These are phyloP conservation scores for Phytophthora citrophthora DNA, from an alignment of 352 stramenopile genomes.

Conservation along the genomic window DNA sequence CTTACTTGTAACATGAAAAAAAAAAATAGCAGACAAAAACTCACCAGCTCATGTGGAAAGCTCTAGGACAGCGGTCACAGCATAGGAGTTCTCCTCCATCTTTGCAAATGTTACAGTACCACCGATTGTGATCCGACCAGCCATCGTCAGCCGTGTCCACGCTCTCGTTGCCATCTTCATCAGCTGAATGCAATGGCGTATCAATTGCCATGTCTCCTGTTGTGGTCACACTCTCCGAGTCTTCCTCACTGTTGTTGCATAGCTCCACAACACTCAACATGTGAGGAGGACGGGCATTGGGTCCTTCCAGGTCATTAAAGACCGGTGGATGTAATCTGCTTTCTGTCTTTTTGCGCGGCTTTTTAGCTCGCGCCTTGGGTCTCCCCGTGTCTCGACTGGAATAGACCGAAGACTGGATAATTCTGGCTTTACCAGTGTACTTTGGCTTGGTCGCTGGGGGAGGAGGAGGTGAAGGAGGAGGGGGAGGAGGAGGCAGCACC, in stretches of 20 bases:
- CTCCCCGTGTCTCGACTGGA: constrained; percentile 29
- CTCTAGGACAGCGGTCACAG: constrained; percentile 92
- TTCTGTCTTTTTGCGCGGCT: constrained; percentile 22
- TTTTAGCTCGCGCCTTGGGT: constrained; percentile 22
- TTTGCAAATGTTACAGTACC: constrained; percentile 93
- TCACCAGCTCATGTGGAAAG: constrained; percentile 93
- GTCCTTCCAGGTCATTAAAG: neutral
- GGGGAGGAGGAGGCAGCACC: constrained; percentile 20
- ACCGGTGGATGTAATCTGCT: constrained; percentile 2
- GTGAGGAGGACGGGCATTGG: constrained; percentile 37
- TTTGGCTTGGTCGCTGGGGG: constrained; percentile 13
- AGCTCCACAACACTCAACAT: constrained; percentile 87
- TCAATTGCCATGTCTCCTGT: constrained; percentile 40
- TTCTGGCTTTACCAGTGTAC: constrained; percentile 41
- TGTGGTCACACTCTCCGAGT: constrained; percentile 37
- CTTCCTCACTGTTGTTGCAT: constrained; percentile 68
- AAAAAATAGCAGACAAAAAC: constrained; percentile 11
- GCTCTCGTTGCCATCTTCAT: constrained; percentile 49
- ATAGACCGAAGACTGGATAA: constrained; percentile 39
- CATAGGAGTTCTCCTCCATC: constrained; percentile 89
- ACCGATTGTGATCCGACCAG: constrained; percentile 88
- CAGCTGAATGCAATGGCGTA: constrained; percentile 38
- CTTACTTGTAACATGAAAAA: neutral
- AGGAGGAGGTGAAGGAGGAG: constrained; percentile 9
- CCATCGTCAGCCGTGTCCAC: constrained; percentile 63